Evolutionary conservation across 2,329 filamentous ascomycete species (phyloP), one percentile per base, ranked within the genome.

Genomic region (Sphaerulina populicola): DNA sequence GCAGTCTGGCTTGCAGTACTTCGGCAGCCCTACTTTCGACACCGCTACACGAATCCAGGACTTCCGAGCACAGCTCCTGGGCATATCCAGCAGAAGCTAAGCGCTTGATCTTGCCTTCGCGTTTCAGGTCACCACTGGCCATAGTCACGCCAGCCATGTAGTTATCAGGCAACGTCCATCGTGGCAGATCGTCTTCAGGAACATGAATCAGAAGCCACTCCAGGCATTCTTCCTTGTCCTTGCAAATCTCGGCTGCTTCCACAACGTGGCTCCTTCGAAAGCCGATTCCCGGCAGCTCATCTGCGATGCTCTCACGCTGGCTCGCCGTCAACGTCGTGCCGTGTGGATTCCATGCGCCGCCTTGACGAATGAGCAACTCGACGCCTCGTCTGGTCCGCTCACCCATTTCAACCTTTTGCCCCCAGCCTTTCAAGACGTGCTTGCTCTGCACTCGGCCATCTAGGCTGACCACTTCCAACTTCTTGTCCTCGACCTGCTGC

Each of bases 151-250:
- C 93, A 27, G 90, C 91, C 9, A 86, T 83, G 67, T 98, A 98
- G 55, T 83, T 86, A 69, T 94, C 90, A 0, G 93, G 93, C 38
- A 98, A 73, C 60, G 88, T 88, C 89, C 91, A 97, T 6, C 79
- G 75, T 1, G 93, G 93, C n/a, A 97, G 73, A 63, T 97, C 93
- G 65, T 98, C 93, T 66, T 98, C 93, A 1, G 93, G 93, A 2
- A 98, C 89, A 69, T 98, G 91, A 46, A 97, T 90, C 44, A 98
- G 77, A 12, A 98, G 77, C 93, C 93, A 98, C 67, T 97, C 91
- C 2, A 98, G 76, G 12, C 88, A 84, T 70, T 98, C 93, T 66
- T 96, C 90, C 29, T 85, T 79, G 66, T 95, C 89, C 68, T 91
- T 94, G 72, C 90, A 96, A 62, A 90, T 82, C 40, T 81, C 81